Evolutionary conservation across 83 land plant genomes (phyloP), one percentile per base, ranked within the genome.

Genomic region (Larix sibirica): DNA sequence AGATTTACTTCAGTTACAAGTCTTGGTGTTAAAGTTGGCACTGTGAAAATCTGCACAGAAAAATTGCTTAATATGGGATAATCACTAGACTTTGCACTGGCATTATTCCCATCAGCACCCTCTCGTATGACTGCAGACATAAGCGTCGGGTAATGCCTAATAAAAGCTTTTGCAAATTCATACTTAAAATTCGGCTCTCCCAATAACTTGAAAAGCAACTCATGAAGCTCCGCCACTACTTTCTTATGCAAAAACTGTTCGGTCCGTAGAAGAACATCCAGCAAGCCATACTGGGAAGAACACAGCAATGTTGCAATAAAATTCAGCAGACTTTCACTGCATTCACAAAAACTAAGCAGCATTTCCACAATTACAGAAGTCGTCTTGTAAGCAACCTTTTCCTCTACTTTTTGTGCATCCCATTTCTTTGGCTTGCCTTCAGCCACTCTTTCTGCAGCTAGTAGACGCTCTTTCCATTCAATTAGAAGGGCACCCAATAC

Each of bases 31-130:
- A 97, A 84, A 61, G 96, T 93, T 28, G 99, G 98, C 76, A 96
- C 99, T 10, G 99, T 97, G 58, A 96, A 91, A 74, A 97, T 93
- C 87, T 97, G 99, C 59, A 97, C 99, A 68, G 98, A 94, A 84
- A 97, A 97, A 24, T 89, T 90, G 79, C 90, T 74, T 12, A 92
- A 86, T 1, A 92, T 84, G 17, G 92, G 91, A 81, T 88, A 87
- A 54, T 90, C 92, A 67, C 82, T 84, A 2, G 67, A 20, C n/a
- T 24, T 75, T 75, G 59, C 17, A 42, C 66, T 54, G 58, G 33
- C 0, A 58, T 86, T 84, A 77, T 50, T 84, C 60, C 83, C 44
- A 61, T 79, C 88, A 28, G 14, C 28, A 23, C 81, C 85, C 64
- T 85, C 86, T 79, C 36, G 80, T 10, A 93, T 77, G 2, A 87